Evolutionary conservation across 2,329 filamentous ascomycete species (phyloP), one percentile per base, ranked within the genome.

Genomic region (Diplodia intermedia): DNA sequence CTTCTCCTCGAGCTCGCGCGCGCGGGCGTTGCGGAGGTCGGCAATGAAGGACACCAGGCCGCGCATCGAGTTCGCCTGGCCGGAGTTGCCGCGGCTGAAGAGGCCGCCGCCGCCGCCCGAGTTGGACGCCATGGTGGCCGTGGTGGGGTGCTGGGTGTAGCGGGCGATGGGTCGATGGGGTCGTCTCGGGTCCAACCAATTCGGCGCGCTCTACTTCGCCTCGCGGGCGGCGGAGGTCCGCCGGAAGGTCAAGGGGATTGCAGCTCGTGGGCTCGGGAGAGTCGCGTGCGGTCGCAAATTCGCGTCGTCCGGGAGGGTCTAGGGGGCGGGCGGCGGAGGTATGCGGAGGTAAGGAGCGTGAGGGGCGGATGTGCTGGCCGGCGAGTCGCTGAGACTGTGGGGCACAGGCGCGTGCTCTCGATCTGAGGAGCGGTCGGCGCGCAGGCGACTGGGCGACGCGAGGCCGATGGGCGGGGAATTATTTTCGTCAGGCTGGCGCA

Each of bases 1-100:
- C 86, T 99, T 99, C 85, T 99, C 95, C 80, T 99, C 95, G 71
- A 99, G 83, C 79, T 99, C 95, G 70, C 96, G 88, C 56, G 96
- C 95, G 79, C 95, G 88, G 66, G 95, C 95, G 80, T 99, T 99
- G 78, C 95, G 86, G 75, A 99, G 81, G 79, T 99, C 95, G 70
- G 95, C 95, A 79, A 99, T 99, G 83, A 99, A 99, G 79, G 97
- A 96, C 57, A 99, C 95, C 73, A 99, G 85, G 33, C 77, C 79
- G 74, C 79, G 78, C 79, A 81, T 81, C 26, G 79, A 77, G 36
- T 77, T 75, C 50, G 77, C 76, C 74, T 80, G 80, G 72, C 79
- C 77, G 57, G 78, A 77, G 71, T 74, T 78, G 68, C 76, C 79
- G 71, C 79, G 78, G 72, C 78, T 79, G 74, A 81, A 81, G 65